Evolutionary conservation across 1,139 yeast genomes (phyloP).

Genomic region (Candida glucosophila): DNA sequence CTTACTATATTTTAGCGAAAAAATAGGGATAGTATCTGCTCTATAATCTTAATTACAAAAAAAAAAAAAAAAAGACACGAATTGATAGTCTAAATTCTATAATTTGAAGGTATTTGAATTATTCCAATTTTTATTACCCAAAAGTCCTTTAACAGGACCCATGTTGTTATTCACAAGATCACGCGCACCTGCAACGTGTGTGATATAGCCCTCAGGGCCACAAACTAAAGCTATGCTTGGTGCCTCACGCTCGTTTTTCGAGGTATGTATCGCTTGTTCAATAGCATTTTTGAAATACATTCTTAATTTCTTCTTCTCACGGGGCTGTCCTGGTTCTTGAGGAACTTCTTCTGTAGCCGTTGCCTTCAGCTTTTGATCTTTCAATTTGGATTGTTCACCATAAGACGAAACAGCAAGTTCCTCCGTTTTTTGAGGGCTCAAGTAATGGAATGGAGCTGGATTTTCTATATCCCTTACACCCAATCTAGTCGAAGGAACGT

Average conservation of each 20-base stretch:
- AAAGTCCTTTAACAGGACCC: slow-evolving; percentile 62
- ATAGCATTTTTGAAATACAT: slow-evolving; percentile 35
- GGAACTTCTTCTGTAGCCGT: slow-evolving; percentile 10
- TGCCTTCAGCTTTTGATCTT: slow-evolving; percentile 6
- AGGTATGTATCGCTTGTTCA: slow-evolving; percentile 42
- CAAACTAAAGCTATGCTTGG: slow-evolving; percentile 67
- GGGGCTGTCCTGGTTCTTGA: slow-evolving; percentile 3
- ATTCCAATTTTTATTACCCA: slow-evolving; percentile 65
- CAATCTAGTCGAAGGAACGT: slow-evolving; percentile 23
- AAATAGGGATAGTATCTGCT: too few relatives aligned
- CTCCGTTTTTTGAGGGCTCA: slow-evolving; percentile 29
- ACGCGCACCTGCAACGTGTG: slow-evolving; percentile 63
- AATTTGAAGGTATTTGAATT: slow-evolving; percentile 50
- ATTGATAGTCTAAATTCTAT: slow-evolving; percentile 23
- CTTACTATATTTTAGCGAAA: slow-evolving; percentile 48
- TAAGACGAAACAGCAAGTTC: too few relatives aligned
- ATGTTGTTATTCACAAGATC: slow-evolving; percentile 40
- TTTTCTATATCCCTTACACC: slow-evolving; percentile 23
- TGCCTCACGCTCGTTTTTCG: slow-evolving; percentile 17
- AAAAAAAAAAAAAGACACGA: slow-evolving; percentile 40
- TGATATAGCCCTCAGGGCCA: slow-evolving; percentile 84
- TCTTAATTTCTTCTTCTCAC: slow-evolving; percentile 7
- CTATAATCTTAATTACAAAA: slow-evolving; percentile 30
- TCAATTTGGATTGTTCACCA: slow-evolving; percentile 5
- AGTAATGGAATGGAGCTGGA: slow-evolving; percentile 34